These are phyloP conservation scores for Colletotrichum higginsianum DNA, from an alignment of 2,329 filamentous ascomycete species.

Conservation along the genomic window DNA sequence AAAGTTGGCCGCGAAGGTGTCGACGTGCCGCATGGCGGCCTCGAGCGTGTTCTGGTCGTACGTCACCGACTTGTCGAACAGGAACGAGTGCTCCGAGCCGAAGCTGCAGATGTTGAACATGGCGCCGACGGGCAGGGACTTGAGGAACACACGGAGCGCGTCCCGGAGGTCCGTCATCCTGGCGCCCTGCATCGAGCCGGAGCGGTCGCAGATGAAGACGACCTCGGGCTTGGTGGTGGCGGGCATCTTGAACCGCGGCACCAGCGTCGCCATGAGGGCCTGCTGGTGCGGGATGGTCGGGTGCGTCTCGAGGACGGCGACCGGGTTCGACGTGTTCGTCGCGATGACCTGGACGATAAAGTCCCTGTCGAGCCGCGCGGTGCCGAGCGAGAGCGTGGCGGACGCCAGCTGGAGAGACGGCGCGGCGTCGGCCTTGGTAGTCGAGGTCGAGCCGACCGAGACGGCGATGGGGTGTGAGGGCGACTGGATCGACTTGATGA, in stretches of 20 bases:
- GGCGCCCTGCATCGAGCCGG: constrained; percentile 71
- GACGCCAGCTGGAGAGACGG: constrained; percentile 73
- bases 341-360: constrained; percentile 77
- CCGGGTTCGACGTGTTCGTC: constrained; percentile 72
- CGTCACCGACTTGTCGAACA: constrained; percentile 63
- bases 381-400: constrained; percentile 69
- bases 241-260: constrained; percentile 78
- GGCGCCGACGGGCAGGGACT: constrained; percentile 73
- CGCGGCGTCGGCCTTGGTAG: constrained; percentile 55
- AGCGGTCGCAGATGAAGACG: constrained; percentile 81
- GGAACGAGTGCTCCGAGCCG: constrained; percentile 61
- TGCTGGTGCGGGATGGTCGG: constrained; percentile 72
- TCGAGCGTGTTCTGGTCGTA: constrained; percentile 62
- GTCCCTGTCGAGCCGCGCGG: constrained; percentile 71
- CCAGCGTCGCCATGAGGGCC: constrained; percentile 79
- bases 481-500: constrained; percentile 75
- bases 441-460: constrained; percentile 72
- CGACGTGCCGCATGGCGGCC: constrained; percentile 59
- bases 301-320: constrained; percentile 77
- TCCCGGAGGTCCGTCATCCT: constrained; percentile 68
- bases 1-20: constrained; percentile 60
- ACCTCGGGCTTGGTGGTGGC: constrained; percentile 70
- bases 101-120: constrained; percentile 82
- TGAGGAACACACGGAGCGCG: constrained; percentile 75
- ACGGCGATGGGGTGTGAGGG: constrained; percentile 79